These are phyloP conservation scores for Colletotrichum tabaci DNA, from an alignment of 2,329 filamentous ascomycete species.

Conservation along the genomic window DNA sequence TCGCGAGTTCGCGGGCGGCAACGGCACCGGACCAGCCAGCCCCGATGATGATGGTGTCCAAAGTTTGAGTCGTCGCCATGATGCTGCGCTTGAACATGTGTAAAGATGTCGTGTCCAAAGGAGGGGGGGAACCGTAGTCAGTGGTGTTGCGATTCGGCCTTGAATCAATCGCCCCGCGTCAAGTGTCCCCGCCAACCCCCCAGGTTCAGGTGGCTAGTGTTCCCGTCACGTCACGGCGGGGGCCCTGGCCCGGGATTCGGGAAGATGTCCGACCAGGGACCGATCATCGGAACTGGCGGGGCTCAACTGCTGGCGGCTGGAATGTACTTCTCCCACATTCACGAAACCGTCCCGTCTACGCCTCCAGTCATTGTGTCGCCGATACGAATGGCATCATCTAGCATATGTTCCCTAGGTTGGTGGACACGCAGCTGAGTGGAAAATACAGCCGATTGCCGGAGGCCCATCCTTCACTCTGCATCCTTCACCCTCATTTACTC, in stretches of 20 bases:
- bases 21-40: slow-evolving; percentile 38
- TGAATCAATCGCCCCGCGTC: slow-evolving; percentile 24
- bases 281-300: slow-evolving; percentile 40
- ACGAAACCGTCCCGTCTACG: neutral
- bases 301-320: neutral
- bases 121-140: neutral
- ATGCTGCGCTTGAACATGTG: slow-evolving; percentile 34
- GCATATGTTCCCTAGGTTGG: neutral
- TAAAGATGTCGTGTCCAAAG: neutral
- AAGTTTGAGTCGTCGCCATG: slow-evolving; percentile 24
- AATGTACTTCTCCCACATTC: neutral
- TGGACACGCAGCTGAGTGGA: neutral
- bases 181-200: slow-evolving; percentile 20
- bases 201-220: neutral
- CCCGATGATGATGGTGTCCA: slow-evolving; percentile 41
- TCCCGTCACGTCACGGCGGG: slow-evolving; percentile 25
- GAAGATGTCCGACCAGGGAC: slow-evolving; percentile 39
- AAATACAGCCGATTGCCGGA: neutral
- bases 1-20: slow-evolving; percentile 33
- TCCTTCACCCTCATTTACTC: too few relatives aligned
- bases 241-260: slow-evolving; percentile 6
- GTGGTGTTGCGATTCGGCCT: slow-evolving; percentile 10
- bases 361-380: neutral
- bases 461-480: neutral
- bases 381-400: neutral